These are phyloP conservation scores for Hordeum vulgare DNA, from an alignment of 176 grass and related monocot genomes.

Conservation along the genomic window DNA sequence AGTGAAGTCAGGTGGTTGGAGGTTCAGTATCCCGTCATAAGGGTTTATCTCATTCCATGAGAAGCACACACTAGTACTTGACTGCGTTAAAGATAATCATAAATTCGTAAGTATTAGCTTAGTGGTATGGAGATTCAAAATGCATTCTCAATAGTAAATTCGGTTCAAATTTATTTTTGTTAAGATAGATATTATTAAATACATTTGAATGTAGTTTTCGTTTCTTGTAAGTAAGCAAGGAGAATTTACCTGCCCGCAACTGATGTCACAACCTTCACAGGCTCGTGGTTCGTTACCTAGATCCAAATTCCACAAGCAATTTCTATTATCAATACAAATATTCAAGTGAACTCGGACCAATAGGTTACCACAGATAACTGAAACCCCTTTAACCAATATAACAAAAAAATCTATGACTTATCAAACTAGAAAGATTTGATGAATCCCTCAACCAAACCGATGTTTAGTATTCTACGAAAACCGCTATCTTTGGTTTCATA, in stretches of 20 bases:
- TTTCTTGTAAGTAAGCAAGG: conserved; percentile 12
- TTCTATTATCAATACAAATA: not conserved
- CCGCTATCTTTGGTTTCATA: no score
- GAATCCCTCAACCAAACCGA: not conserved
- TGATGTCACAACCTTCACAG: conserved; percentile 19
- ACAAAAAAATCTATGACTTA: not conserved
- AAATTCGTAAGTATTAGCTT: conserved; percentile 7
- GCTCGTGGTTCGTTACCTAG: conserved; percentile 22
- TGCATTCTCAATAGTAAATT: not conserved
- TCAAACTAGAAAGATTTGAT: not conserved
- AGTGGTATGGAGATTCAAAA: not conserved
- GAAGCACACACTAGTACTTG: conserved; percentile 29
- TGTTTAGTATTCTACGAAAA: not conserved
- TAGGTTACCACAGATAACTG: not conserved
- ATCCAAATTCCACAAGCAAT: conserved; percentile 8
- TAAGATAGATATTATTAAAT: not conserved
- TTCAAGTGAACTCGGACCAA: not conserved
- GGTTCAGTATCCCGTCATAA: not conserved
- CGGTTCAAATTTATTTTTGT: not conserved
- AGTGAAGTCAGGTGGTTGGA: not conserved
- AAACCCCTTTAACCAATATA: not conserved
- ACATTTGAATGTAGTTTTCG: not conserved
- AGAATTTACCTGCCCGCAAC: conserved; percentile 44
- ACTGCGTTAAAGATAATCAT: conserved; percentile 19
- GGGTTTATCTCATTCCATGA: not conserved